Evolutionary conservation across 2,329 filamentous ascomycete genomes (phyloP).

Genomic region (Aphanoascus verrucosus): DNA sequence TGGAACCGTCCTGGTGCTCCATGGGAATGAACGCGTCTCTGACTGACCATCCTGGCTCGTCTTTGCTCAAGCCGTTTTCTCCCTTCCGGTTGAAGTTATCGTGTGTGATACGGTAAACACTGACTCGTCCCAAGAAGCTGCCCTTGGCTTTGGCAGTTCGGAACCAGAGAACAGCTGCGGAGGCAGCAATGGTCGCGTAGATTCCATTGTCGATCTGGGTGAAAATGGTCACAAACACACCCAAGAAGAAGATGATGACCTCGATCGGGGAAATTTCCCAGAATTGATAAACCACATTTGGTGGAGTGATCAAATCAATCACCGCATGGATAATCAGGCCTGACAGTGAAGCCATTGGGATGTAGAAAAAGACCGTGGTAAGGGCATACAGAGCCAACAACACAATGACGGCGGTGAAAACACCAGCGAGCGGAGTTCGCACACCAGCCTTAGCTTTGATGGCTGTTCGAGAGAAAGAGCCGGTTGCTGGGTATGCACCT

Average conservation of each 20-base stretch:
- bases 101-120: slow-evolving; percentile 16
- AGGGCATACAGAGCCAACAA: slow-evolving; percentile 53
- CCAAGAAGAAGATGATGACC: slow-evolving; percentile 42
- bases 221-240: slow-evolving; percentile 49
- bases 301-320: slow-evolving; percentile 49
- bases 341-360: slow-evolving; percentile 54
- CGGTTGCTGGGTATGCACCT: slow-evolving; percentile 53
- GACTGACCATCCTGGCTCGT: slow-evolving; percentile 19
- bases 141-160: slow-evolving; percentile 41
- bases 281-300: slow-evolving; percentile 51
- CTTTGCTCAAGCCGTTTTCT: slow-evolving; percentile 15
- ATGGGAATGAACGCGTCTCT: slow-evolving; percentile 41
- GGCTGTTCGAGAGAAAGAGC: slow-evolving; percentile 56
- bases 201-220: slow-evolving; percentile 43
- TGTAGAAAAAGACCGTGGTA: slow-evolving; percentile 53
- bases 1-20: slow-evolving; percentile 43
- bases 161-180: slow-evolving; percentile 36
- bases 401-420: slow-evolving; percentile 52
- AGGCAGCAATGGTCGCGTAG: slow-evolving; percentile 40
- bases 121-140: slow-evolving; percentile 35
- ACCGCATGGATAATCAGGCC: slow-evolving; percentile 59
- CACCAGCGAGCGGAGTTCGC: slow-evolving; percentile 49
- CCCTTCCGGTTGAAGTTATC: slow-evolving; percentile 11
- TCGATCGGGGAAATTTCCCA: slow-evolving; percentile 56
- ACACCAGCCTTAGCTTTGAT: slow-evolving; percentile 57